Percentiles rank a stretch among this genome's conserved stretches.
Conservation (phyloP, 2,329 filamentous ascomycete species). For the Didymella lethalis region DNA sequence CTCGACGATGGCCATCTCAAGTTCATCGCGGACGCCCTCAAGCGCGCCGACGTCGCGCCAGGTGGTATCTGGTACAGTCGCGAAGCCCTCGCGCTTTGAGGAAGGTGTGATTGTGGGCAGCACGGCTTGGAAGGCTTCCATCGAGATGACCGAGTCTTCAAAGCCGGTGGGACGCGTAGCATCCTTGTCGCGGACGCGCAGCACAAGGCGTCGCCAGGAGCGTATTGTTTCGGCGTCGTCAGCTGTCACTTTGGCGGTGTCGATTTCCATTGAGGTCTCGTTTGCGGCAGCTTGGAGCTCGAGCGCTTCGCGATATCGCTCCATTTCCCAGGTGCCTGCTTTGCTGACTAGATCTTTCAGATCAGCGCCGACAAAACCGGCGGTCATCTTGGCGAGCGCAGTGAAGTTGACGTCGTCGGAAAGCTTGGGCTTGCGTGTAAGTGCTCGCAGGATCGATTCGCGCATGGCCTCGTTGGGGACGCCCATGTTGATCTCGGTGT, state of each 20-base stretch:
- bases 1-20: conserved; percentile 85
- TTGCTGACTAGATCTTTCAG: conserved; percentile 75
- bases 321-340: conserved; percentile 70
- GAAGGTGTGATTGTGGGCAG: conserved; percentile 80
- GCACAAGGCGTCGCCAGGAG: conserved; percentile 58
- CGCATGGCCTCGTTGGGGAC: conserved; percentile 83
- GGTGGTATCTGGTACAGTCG: conserved; percentile 89
- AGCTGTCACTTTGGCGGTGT: conserved; percentile 40
- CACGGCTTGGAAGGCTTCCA: conserved; percentile 76
- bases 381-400: conserved; percentile 80
- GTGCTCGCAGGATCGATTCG: conserved; percentile 76
- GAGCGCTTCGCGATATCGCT: conserved; percentile 64
- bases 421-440: conserved; percentile 72
- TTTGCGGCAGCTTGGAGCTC: conserved; percentile 48
- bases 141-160: conserved; percentile 65
- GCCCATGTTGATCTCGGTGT: conserved; percentile 84
- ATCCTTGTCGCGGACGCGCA: conserved; percentile 59
- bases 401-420: conserved; percentile 75
- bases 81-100: conserved; percentile 91
- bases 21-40: conserved; percentile 76
- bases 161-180: conserved; percentile 61
- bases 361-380: conserved; percentile 93
- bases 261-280: conserved; percentile 61
- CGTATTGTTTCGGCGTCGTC: conserved; percentile 33
- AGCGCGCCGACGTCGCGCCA: conserved; percentile 94